These are phyloP conservation scores for Chalciporus sp. DNA, from an alignment of 1,284 basidiomycete species.

Conservation along the genomic window DNA sequence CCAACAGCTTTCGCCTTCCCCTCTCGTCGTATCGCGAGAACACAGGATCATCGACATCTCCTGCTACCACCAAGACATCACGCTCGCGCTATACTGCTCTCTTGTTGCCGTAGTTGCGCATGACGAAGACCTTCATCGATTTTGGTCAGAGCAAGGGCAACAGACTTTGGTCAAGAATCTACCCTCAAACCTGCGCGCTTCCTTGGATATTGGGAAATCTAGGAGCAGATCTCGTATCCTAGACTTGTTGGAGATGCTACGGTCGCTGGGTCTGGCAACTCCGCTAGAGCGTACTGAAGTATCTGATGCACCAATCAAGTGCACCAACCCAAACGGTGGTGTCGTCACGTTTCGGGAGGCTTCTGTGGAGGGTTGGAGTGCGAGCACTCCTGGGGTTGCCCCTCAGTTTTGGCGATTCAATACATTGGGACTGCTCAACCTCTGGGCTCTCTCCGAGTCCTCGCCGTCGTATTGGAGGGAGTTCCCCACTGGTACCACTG, in stretches of 20 bases:
- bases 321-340: constrained; percentile 41
- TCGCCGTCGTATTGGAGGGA: constrained; percentile 58
- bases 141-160: constrained; percentile 48
- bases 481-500: constrained; percentile 39
- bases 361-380: constrained; percentile 45
- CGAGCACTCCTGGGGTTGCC: constrained; percentile 44
- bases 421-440: constrained; percentile 50
- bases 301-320: constrained; percentile 45
- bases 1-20: constrained; percentile 39
- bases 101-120: constrained; percentile 57
- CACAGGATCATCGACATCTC: constrained; percentile 57
- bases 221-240: constrained; percentile 59
- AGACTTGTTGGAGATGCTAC: constrained; percentile 60
- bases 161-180: constrained; percentile 53
- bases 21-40: constrained; percentile 52
- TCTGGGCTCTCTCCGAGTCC: constrained; percentile 56
- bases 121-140: constrained; percentile 54
- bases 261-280: constrained; percentile 51
- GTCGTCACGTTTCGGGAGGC: constrained; percentile 50
- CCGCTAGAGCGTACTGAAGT: constrained; percentile 53
- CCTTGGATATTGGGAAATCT: constrained; percentile 58
- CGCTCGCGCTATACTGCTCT: constrained; percentile 60
- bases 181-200: constrained; percentile 46
- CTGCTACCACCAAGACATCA: constrained; percentile 60
- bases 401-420: constrained; percentile 67